Percentiles rank a stretch among this genome's conserved stretches.
These are phyloP conservation scores for Nepenthes mirabilis DNA, from an alignment of 148 eudicot species.

Conservation along the genomic window DNA sequence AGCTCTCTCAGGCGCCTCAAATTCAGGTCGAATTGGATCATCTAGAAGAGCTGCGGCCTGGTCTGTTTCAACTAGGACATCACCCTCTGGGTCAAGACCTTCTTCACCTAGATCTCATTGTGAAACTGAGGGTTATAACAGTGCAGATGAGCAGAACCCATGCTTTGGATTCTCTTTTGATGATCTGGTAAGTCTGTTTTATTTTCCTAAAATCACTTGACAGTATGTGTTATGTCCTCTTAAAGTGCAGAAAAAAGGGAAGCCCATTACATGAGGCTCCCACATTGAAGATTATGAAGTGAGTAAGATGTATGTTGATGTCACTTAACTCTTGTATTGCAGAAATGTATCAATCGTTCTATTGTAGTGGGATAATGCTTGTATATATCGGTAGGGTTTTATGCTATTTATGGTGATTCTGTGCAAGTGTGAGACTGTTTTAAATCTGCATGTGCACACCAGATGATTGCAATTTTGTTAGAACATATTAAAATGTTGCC, in stretches of 20 bases:
- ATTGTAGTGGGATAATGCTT: no score
- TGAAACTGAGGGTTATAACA: conserved; percentile 92
- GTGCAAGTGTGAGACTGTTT: no score
- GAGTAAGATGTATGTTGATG: no score
- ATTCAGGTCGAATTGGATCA: conserved; percentile 53
- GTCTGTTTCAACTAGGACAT: conserved; percentile 63
- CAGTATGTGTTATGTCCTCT: background rate
- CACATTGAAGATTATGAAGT: no score
- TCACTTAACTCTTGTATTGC: no score
- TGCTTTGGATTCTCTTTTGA: conserved; percentile 54
- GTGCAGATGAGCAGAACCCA: conserved; percentile 89
- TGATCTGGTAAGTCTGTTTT: conserved; percentile 56
- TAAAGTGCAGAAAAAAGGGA: background rate
- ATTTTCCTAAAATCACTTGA: background rate
- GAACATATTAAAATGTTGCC: no score
- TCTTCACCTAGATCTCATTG: conserved; percentile 84
- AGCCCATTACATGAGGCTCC: no score
- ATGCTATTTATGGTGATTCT: no score
- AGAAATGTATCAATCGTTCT: no score
- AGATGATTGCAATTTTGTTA: no score
- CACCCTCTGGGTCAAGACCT: conserved; percentile 77
- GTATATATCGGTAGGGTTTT: no score
- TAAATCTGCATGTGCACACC: no score
- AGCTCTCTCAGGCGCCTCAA: conserved; percentile 29
- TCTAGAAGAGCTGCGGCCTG: conserved; percentile 58